Percentiles rank a stretch among this genome's conserved stretches.
These are phyloP conservation scores for Erigeron canadensis DNA, from an alignment of 129 eudicot genomes.

Conservation along the genomic window DNA sequence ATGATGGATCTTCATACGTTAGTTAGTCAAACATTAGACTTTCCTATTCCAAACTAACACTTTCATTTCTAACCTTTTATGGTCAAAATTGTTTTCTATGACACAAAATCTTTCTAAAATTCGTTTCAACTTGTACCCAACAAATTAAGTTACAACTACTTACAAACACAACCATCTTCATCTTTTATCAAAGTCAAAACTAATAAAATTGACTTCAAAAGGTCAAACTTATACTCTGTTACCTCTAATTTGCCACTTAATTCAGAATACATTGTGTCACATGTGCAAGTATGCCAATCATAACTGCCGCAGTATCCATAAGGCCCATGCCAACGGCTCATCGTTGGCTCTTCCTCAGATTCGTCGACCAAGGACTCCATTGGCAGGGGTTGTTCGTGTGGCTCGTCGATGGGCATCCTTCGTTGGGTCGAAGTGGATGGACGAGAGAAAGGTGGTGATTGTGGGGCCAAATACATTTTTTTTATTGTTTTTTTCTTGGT, in stretches of 20 bases:
- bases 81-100: neutral
- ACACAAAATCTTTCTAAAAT: neutral
- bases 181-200: neutral
- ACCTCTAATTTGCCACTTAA: constrained; percentile 54
- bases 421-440: too few relatives aligned
- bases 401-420: too few relatives aligned
- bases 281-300: constrained; percentile 49
- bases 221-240: constrained; percentile 12
- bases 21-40: constrained; percentile 18
- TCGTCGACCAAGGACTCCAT: too few relatives aligned
- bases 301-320: constrained; percentile 44
- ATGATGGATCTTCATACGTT: neutral
- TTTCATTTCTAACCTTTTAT: neutral
- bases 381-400: too few relatives aligned
- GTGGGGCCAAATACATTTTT: too few relatives aligned
- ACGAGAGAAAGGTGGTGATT: too few relatives aligned
- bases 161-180: neutral
- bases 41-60: constrained; percentile 18
- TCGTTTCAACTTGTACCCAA: neutral
- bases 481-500: too few relatives aligned
- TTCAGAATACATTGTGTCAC: constrained; percentile 46
- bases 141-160: too few relatives aligned
- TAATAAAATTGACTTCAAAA: neutral
- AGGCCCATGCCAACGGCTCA: too few relatives aligned
- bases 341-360: too few relatives aligned